A percentile compares a stretch with the other conserved stretches of the same genome.
phyloP scores from a whole-genome alignment of 2,329 filamentous ascomycete species.

The Ustilaginoidea virens region DNA sequence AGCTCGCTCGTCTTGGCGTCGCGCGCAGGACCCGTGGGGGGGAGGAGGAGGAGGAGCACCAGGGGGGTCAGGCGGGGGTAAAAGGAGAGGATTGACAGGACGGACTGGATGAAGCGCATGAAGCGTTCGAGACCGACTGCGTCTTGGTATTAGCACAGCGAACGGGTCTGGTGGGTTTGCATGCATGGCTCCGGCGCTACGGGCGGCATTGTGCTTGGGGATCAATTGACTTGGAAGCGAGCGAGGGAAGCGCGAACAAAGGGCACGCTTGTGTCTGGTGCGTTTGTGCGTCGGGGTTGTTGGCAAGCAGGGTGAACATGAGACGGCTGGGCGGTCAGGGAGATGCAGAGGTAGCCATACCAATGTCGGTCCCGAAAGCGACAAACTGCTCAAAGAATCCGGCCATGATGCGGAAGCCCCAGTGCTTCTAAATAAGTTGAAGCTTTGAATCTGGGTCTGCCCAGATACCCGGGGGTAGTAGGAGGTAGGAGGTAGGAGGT shows the following conservation, averaged over 20 bases:
- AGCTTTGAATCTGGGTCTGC: too few species aligned
- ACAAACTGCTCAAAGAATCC: slow-evolving; percentile 19
- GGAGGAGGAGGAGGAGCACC: slow-evolving; percentile 15
- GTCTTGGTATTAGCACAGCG: too few species aligned
- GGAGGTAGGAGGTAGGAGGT: too few species aligned
- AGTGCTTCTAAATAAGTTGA: background rate
- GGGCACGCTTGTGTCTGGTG: background rate
- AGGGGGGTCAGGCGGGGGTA: slow-evolving; percentile 25
- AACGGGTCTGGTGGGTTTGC: slow-evolving; percentile 40
- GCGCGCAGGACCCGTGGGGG: slow-evolving; percentile 9
- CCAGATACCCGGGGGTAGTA: slow-evolving; percentile 1
- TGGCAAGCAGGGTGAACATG: too few species aligned
- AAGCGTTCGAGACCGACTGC: slow-evolving; percentile 45
- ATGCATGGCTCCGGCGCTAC: slow-evolving; percentile 46
- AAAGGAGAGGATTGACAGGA: slow-evolving; percentile 30
- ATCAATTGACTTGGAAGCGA: background rate
- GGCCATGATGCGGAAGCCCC: slow-evolving; percentile 10
- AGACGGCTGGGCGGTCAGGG: too few species aligned
- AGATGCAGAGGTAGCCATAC: slow-evolving; percentile 16
- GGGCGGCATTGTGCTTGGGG: slow-evolving; percentile 11
- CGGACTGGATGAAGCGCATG: slow-evolving; percentile 40
- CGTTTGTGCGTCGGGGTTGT: background rate
- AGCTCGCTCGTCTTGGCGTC: slow-evolving; percentile 14
- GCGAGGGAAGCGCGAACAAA: background rate
- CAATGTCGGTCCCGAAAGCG: slow-evolving; percentile 30